Conservation (phyloP, 2,329 filamentous ascomycete genomes). For the Aspergillus piperis region DNA sequence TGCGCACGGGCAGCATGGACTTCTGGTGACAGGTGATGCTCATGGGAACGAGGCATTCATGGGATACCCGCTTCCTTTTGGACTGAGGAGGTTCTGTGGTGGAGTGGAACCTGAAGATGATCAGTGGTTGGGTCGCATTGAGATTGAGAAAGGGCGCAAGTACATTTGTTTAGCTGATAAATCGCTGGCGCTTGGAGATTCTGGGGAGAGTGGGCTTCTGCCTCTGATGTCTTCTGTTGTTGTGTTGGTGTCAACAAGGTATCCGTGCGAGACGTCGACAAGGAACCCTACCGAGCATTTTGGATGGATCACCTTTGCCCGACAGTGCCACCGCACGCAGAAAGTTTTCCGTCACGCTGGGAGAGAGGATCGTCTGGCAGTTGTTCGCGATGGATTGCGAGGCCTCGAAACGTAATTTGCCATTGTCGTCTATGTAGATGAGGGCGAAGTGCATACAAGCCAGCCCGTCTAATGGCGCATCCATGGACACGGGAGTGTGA, state of each 20-base stretch:
- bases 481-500: conserved; percentile 24
- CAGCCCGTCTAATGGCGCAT: conserved; percentile 24
- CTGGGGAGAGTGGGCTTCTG: conserved; percentile 20
- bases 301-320: conserved; percentile 20
- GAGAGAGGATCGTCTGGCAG: conserved; percentile 31
- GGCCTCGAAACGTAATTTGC: conserved; percentile 33
- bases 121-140: not conserved
- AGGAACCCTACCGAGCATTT: conserved; percentile 21
- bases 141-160: not conserved
- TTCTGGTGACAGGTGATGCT: conserved; percentile 28
- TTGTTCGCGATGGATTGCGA: conserved; percentile 33
- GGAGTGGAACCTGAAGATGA: conserved; percentile 7
- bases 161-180: conserved; percentile 15
- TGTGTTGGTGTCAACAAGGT: not conserved
- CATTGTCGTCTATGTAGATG: conserved; percentile 34
- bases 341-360: conserved; percentile 32
- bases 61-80: conserved; percentile 21
- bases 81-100: conserved; percentile 11
- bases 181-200: conserved; percentile 14
- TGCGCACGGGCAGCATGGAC: conserved; percentile 27
- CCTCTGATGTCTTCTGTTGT: conserved; percentile 12
- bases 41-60: conserved; percentile 24
- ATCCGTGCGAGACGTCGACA: not conserved
- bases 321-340: conserved; percentile 33
- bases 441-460: conserved; percentile 34